Base-by-base conservation (phyloP, 768 basidiomycete species). In the Leucosporidium creatinivorum region DNA sequence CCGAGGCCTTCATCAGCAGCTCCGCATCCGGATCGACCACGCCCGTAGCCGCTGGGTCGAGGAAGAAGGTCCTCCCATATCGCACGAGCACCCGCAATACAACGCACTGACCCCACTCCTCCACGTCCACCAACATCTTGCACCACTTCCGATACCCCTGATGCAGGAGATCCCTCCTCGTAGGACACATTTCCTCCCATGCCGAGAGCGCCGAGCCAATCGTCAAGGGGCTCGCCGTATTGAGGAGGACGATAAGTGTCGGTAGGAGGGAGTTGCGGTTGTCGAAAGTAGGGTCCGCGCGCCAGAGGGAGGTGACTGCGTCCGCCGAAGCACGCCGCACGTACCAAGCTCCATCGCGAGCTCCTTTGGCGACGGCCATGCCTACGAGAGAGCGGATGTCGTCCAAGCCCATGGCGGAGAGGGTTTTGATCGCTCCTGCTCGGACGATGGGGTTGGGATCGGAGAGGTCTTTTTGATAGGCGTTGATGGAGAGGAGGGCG, bases 91-190 rank as follows among this genome's bases (percentile, higher is more conserved):
- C 81, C 54, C 87, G 83, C 68, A 94, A 81, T 25, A 92, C 78
- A 56, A 87, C 84, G 9, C 88, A 84, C 77, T 97, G 96, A 0
- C 92, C 93, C 96, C 96, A 99, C 77, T 96, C 94, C 74, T 99
- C 96, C 6, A 88, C 86, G 74, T 99, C 93, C 44, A 91, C 83
- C 3, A 98, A 80, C n/a, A 89, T 81, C 52, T 83, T 82, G 76
- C 92, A 96, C 36, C 93, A 80, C 31, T 89, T 85, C 28, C 93
- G 83, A 74, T 89, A 99, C 72, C 96, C 89, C 23, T 83, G 83
- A 75, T 99, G 96, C 2, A 99, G 78, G 18, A 96, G 84, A 75
- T 94, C 91, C 83, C 55, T 62, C 17, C 88, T 83, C 0, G 88
- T 87, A 0, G 92, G 90, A 75, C 90, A 93, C n/a, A 97, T 84